Percentiles rank a stretch among this genome's conserved stretches.
Evolutionary conservation across 495 filamentous ascomycete species (phyloP).

Genomic region (Zalerion maritima): DNA sequence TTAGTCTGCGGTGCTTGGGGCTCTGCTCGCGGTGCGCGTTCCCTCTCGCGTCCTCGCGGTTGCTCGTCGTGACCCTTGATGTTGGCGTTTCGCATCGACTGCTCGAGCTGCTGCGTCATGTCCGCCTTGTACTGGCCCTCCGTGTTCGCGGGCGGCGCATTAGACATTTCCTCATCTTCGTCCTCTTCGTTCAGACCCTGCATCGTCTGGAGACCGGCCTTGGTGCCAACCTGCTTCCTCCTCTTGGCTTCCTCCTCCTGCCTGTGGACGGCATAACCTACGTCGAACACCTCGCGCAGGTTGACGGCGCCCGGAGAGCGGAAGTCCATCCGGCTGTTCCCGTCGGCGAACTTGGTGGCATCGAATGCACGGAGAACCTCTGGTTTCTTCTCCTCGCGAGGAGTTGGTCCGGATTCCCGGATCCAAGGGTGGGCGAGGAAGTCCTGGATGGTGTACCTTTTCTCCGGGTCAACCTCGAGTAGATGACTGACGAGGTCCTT

Average conservation of each 20-base stretch:
- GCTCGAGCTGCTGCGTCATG: slow-evolving; percentile 68
- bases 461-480: slow-evolving; percentile 80
- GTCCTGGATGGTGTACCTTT: slow-evolving; percentile 75
- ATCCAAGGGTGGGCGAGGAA: slow-evolving; percentile 93
- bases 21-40: slow-evolving; percentile 16
- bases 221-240: slow-evolving; percentile 58
- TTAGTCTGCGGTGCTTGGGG: slow-evolving; percentile 33
- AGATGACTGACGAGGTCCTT: slow-evolving; percentile 91
- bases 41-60: slow-evolving; percentile 28
- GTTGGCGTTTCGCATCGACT: slow-evolving; percentile 69
- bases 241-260: slow-evolving; percentile 94
- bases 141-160: slow-evolving; percentile 38
- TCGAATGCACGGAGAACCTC: slow-evolving; percentile 36
- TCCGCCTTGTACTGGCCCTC: slow-evolving; percentile 49
- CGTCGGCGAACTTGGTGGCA: slow-evolving; percentile 42
- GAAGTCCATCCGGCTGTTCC: slow-evolving; percentile 69
- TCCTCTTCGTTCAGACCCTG: slow-evolving; percentile 58
- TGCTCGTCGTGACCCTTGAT: slow-evolving; percentile 45
- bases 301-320: slow-evolving; percentile 91
- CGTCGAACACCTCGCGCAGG: slow-evolving; percentile 91
- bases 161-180: slow-evolving; percentile 40
- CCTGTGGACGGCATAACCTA: slow-evolving; percentile 88
- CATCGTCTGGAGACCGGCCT: slow-evolving; percentile 34
- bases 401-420: slow-evolving; percentile 37
- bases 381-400: slow-evolving; percentile 48